These are phyloP conservation scores for Trichoderma gracile DNA, from an alignment of 2,329 filamentous ascomycete species.

Conservation along the genomic window DNA sequence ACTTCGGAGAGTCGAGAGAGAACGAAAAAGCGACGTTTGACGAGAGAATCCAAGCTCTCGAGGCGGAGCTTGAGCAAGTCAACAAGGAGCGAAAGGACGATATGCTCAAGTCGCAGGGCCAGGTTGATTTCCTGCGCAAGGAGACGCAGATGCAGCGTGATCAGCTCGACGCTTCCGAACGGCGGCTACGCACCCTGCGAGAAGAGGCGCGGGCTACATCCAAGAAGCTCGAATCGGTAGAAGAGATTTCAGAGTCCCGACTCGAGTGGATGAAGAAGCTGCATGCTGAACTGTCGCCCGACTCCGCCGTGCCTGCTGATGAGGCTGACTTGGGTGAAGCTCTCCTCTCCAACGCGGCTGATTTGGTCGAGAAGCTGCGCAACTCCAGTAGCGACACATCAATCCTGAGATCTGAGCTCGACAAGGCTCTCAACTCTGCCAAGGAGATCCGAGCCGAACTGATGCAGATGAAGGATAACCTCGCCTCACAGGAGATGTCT, in stretches of 20 bases:
- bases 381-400: conserved; percentile 60
- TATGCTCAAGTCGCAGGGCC: conserved; percentile 58
- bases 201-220: conserved; percentile 55
- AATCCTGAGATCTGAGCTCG: conserved; percentile 64
- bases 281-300: conserved; percentile 58
- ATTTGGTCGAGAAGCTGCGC: conserved; percentile 60
- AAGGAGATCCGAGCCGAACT: conserved; percentile 60
- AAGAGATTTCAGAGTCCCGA: conserved; percentile 55
- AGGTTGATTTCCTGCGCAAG: conserved; percentile 63
- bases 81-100: conserved; percentile 60
- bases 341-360: conserved; percentile 58
- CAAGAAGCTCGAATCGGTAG: conserved; percentile 51
- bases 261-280: conserved; percentile 58
- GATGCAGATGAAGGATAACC: conserved; percentile 52
- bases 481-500: conserved; percentile 54
- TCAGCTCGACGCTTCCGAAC: conserved; percentile 59
- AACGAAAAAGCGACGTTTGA: conserved; percentile 74
- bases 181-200: conserved; percentile 55
- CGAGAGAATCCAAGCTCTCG: conserved; percentile 65
- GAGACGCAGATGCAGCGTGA: conserved; percentile 62
- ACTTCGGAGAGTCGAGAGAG: conserved; percentile 78
- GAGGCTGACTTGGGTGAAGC: conserved; percentile 59
- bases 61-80: conserved; percentile 68
- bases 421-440: conserved; percentile 56
- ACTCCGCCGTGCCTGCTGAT: conserved; percentile 56